phyloP scores from a whole-genome alignment of 257 asterid genomes.

The Knoxia roxburghii region DNA sequence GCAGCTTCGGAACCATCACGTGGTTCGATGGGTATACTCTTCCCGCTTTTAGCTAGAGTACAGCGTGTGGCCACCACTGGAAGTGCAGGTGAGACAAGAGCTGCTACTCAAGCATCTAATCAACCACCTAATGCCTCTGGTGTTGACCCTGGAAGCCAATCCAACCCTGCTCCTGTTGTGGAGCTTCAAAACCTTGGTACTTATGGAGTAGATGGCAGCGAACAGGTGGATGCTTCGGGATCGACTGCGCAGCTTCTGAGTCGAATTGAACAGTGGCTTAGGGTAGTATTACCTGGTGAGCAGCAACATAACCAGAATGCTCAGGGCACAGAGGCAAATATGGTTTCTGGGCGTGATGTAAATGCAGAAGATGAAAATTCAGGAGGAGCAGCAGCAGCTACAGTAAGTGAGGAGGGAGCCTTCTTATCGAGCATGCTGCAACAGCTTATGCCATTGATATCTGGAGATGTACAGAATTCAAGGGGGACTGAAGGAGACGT shows the following conservation, averaged over 20 bases:
- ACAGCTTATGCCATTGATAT: conserved; percentile 67
- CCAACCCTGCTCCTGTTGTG: conserved; percentile 34
- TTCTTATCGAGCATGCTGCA: conserved; percentile 60
- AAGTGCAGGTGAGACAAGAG: conserved; percentile 32
- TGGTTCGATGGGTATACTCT: conserved; percentile 62
- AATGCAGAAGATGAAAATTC: conserved; percentile 37
- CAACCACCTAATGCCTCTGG: conserved; percentile 31
- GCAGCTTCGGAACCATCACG: conserved; percentile 52
- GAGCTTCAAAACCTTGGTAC: conserved; percentile 33
- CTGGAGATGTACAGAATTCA: conserved; percentile 25
- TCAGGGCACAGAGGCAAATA: conserved; percentile 20
- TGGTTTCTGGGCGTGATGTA: conserved; percentile 24
- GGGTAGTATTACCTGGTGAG: conserved; percentile 49
- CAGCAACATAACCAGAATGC: conserved; percentile 20
- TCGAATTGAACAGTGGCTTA: conserved; percentile 54
- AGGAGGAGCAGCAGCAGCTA: conserved; percentile 29
- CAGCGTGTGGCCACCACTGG: conserved; percentile 41
- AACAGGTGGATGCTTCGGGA: conserved; percentile 39
- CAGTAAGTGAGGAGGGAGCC: conserved; percentile 53
- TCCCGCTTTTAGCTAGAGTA: conserved; percentile 76
- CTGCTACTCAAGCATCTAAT: conserved; percentile 47
- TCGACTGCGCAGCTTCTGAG: conserved; percentile 37
- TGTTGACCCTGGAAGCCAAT: conserved; percentile 26
- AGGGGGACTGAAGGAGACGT: conserved; percentile 14
- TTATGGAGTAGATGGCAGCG: conserved; percentile 34